phyloP scores from a whole-genome alignment of 2,329 filamentous ascomycete species.

The Penicillium sp. region DNA sequence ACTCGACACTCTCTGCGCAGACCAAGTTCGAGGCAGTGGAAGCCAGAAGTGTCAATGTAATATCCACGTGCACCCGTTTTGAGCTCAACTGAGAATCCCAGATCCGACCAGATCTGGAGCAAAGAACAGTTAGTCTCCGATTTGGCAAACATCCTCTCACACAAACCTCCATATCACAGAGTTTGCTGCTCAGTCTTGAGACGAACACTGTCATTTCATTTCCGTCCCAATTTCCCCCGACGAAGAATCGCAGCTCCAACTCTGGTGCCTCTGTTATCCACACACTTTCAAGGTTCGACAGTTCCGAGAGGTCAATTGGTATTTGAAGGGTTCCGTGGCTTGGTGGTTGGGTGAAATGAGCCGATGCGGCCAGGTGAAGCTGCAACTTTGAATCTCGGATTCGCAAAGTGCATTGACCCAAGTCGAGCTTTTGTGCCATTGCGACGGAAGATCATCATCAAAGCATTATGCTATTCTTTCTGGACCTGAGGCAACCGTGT shows the following conservation, averaged over 20 bases:
- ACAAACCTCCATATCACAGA: slow-evolving; percentile 30
- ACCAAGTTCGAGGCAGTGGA: slow-evolving; percentile 23
- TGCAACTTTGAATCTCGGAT: slow-evolving; percentile 5
- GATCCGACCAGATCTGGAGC: slow-evolving; percentile 34
- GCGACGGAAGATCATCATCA: slow-evolving; percentile 1
- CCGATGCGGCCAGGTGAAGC: background rate
- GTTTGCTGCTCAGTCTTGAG: slow-evolving; percentile 20
- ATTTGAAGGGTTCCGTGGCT: background rate
- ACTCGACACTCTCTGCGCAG: slow-evolving; percentile 16
- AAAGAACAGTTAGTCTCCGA: background rate
- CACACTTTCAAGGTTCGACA: slow-evolving; percentile 10
- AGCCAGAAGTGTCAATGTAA: background rate
- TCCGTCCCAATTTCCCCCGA: slow-evolving; percentile 15
- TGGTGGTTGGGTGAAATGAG: background rate
- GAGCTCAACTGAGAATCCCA: slow-evolving; percentile 28
- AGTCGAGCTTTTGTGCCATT: slow-evolving; percentile 22
- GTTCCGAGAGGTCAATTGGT: background rate
- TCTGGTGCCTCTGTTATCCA: slow-evolving; percentile 35
- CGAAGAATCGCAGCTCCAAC: slow-evolving; percentile 28
- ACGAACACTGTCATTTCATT: slow-evolving; percentile 9
- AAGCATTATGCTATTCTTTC: background rate
- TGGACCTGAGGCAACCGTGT: too few species aligned
- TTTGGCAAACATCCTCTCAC: background rate
- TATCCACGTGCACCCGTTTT: slow-evolving; percentile 18
- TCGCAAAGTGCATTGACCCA: slow-evolving; percentile 5